phyloP scores from a whole-genome alignment of 2,329 filamentous ascomycete genomes.

The Pseudophaeomoniella oleicola region DNA sequence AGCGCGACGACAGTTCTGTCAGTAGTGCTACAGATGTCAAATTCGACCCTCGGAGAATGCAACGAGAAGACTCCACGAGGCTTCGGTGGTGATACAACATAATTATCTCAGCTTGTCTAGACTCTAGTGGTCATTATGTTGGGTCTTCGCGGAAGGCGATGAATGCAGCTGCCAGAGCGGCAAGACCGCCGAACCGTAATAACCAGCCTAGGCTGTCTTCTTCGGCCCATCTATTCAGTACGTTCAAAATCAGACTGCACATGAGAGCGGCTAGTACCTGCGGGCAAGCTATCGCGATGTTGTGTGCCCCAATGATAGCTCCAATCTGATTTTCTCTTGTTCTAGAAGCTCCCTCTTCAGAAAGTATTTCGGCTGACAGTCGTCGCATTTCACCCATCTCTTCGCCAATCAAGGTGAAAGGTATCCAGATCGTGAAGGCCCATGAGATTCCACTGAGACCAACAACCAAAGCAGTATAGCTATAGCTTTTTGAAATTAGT shows the following conservation, averaged over 20 bases:
- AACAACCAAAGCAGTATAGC: neutral
- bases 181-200: neutral
- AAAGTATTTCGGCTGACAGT: too few relatives aligned
- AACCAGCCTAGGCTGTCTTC: neutral
- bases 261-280: constrained; percentile 1
- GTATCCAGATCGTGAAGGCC: constrained; percentile 1
- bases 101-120: too few relatives aligned
- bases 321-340: neutral
- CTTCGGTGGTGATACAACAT: too few relatives aligned
- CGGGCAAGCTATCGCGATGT: constrained; percentile 1
- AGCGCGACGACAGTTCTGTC: too few relatives aligned
- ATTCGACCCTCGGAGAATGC: too few relatives aligned
- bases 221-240: neutral
- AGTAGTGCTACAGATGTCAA: too few relatives aligned
- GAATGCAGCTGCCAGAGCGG: neutral
- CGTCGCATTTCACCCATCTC: neutral
- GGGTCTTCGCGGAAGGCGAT: too few relatives aligned
- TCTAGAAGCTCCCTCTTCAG: neutral
- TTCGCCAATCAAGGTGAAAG: neutral
- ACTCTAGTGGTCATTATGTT: too few relatives aligned
- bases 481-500: neutral
- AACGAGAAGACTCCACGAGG: too few relatives aligned
- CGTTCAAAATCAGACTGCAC: neutral
- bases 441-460: neutral
- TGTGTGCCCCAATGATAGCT: constrained; percentile 1